Percentiles rank a stretch among this genome's conserved stretches.
These are phyloP conservation scores for apple (Malus domestica) DNA, from an alignment of 306 rosid species.

Conservation along the genomic window DNA sequence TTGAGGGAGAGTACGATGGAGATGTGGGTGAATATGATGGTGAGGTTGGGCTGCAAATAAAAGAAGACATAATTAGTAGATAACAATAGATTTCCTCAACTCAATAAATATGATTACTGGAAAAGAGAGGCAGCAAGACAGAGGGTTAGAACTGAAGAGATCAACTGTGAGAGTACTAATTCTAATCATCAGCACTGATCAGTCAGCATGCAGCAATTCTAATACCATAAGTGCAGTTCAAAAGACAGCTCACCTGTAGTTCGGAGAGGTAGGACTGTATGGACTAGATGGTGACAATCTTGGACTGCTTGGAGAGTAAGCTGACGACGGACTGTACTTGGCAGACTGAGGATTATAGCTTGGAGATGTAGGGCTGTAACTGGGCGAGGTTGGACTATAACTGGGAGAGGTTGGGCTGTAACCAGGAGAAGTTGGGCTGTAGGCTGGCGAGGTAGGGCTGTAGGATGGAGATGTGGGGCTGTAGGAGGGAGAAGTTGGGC, in stretches of 20 bases:
- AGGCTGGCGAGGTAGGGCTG: slow-evolving; percentile 75
- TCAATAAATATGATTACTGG: background rate
- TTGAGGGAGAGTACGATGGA: slow-evolving; percentile 91
- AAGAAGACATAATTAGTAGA: background rate
- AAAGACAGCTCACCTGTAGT: slow-evolving; percentile 58
- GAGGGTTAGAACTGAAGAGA: background rate
- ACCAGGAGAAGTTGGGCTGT: slow-evolving; percentile 76
- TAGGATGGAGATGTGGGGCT: slow-evolving; percentile 84
- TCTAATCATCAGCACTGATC: background rate
- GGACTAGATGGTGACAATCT: slow-evolving; percentile 92
- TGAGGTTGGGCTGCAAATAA: slow-evolving; percentile 76
- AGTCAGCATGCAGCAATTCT: background rate
- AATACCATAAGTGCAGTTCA: background rate
- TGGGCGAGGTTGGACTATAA: slow-evolving; percentile 60
- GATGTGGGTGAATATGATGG: slow-evolving; percentile 98
- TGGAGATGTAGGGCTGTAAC: slow-evolving; percentile 85
- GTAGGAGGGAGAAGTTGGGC: slow-evolving; percentile 72
- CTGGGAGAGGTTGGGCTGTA: slow-evolving; percentile 70
- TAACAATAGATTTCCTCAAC: slow-evolving; percentile 12
- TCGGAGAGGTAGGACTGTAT: slow-evolving; percentile 93
- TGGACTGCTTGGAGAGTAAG: slow-evolving; percentile 96
- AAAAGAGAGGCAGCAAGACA: background rate
- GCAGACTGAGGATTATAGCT: slow-evolving; percentile 92
- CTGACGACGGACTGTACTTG: slow-evolving; percentile 86
- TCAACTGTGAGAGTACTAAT: background rate